These are phyloP conservation scores for Aspergillus pseudotamarii DNA, from an alignment of 2,329 filamentous ascomycete genomes.

Conservation along the genomic window DNA sequence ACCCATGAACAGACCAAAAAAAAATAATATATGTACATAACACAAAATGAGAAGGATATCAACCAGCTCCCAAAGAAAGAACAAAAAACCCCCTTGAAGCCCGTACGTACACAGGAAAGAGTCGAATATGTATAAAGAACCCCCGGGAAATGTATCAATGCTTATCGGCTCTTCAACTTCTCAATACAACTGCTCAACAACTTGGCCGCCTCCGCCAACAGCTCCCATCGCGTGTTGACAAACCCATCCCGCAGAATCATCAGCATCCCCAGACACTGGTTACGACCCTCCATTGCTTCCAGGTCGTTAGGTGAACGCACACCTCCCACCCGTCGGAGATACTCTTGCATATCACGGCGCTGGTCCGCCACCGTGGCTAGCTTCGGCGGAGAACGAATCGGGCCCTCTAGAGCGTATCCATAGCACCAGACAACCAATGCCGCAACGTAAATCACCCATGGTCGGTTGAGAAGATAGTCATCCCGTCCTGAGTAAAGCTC, in stretches of 20 bases:
- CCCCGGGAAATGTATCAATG: neutral
- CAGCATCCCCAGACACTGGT: conserved; percentile 78
- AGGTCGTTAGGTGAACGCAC: conserved; percentile 77
- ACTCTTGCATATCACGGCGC: conserved; percentile 76
- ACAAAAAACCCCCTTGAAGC: neutral
- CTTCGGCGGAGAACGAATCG: conserved; percentile 56
- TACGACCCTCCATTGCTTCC: conserved; percentile 72
- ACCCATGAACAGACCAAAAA: neutral
- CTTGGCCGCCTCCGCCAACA: conserved; percentile 82
- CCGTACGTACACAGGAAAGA: neutral
- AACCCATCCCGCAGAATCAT: conserved; percentile 83
- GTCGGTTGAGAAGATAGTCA: conserved; percentile 85
- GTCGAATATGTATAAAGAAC: neutral
- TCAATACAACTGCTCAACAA: conserved; percentile 80
- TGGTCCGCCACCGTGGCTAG: conserved; percentile 67
- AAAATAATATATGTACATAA: conserved; percentile 3
- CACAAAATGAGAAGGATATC: conserved; percentile 11
- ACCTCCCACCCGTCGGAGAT: conserved; percentile 71
- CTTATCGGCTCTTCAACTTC: conserved; percentile 46
- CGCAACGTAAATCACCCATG: conserved; percentile 95
- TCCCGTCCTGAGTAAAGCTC: conserved; percentile 76
- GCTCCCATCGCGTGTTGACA: conserved; percentile 81
- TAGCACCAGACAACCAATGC: conserved; percentile 94
- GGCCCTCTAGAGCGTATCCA: conserved; percentile 85
- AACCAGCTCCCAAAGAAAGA: neutral